phyloP scores from a whole-genome alignment of 176 grass and related monocot species.

The Rhipidocladum racemiflorum region DNA sequence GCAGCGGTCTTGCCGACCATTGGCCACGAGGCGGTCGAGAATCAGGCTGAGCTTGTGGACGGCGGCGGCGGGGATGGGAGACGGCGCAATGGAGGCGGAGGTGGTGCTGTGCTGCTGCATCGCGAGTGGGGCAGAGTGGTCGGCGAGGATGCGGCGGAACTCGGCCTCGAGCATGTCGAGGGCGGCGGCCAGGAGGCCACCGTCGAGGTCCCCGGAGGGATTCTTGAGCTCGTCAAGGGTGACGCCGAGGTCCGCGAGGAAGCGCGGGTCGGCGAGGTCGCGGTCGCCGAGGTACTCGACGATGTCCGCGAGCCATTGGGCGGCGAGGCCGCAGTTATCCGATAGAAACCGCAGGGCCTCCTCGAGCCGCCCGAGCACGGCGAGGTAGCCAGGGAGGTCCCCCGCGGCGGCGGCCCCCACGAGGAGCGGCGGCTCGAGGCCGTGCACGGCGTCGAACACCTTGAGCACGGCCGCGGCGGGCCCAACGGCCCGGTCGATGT shows the following conservation, averaged over 20 bases:
- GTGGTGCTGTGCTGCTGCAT: too few relatives aligned
- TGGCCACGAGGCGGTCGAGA: too few relatives aligned
- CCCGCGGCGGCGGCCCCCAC: constrained; percentile 7
- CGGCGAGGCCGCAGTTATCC: constrained; percentile 68
- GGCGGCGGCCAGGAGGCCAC: constrained; percentile 65
- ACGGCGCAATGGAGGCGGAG: too few relatives aligned
- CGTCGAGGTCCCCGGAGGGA: constrained; percentile 50
- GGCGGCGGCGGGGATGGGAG: too few relatives aligned
- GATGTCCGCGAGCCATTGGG: constrained; percentile 89
- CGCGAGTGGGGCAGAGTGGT: too few relatives aligned
- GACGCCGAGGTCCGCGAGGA: constrained; percentile 56
- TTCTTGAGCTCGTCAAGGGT: constrained; percentile 45
- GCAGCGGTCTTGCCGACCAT: too few relatives aligned
- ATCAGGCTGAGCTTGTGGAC: too few relatives aligned
- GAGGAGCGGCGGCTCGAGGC: constrained; percentile 79
- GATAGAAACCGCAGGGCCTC: constrained; percentile 73
- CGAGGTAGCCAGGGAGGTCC: constrained; percentile 58
- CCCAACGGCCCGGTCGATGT: constrained; percentile 86
- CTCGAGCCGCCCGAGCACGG: constrained; percentile 68
- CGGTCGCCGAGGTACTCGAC: constrained; percentile 82
- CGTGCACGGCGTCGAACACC: constrained; percentile 96
- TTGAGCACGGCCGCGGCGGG: constrained; percentile 88
- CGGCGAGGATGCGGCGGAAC: background rate
- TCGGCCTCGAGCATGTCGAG: constrained; percentile 64
- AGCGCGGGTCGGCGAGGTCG: constrained; percentile 72